Conservation (phyloP, 352 stramenopile species). For the Sclerospora graminicola region DNA sequence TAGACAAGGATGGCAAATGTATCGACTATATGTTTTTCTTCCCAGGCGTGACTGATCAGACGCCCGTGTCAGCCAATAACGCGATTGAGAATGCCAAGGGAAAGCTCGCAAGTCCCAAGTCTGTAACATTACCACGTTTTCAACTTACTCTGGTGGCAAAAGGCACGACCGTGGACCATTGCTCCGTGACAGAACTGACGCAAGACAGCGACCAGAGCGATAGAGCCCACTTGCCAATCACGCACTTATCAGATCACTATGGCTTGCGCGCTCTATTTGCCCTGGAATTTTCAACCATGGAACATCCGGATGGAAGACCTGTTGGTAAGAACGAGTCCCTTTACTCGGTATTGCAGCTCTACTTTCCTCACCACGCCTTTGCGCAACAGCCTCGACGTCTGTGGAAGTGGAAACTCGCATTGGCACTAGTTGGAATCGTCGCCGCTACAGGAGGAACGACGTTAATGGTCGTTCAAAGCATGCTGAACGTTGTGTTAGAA, state of each 20-base stretch:
- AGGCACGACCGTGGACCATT: slow-evolving; percentile 48
- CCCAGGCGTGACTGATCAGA: slow-evolving; percentile 22
- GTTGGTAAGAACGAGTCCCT: slow-evolving; percentile 22
- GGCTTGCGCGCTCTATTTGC: slow-evolving; percentile 43
- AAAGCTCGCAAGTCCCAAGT: slow-evolving; percentile 13
- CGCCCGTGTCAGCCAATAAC: slow-evolving; percentile 2
- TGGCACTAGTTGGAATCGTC: slow-evolving; percentile 33
- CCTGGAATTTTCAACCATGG: slow-evolving; percentile 33
- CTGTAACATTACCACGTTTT: slow-evolving; percentile 12
- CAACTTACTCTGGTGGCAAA: slow-evolving; percentile 32
- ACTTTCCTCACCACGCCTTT: slow-evolving; percentile 57
- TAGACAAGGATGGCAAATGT: slow-evolving; percentile 64
- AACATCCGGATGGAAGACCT: slow-evolving; percentile 29
- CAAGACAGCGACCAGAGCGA: slow-evolving; percentile 13
- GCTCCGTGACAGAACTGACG: slow-evolving; percentile 27
- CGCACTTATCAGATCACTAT: slow-evolving; percentile 77
- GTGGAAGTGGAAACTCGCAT: slow-evolving; percentile 59
- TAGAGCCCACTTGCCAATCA: slow-evolving; percentile 38
- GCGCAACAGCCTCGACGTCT: slow-evolving; percentile 38
- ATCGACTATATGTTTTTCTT: slow-evolving; percentile 84
- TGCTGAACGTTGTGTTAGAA: slow-evolving; percentile 9
- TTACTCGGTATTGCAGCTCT: slow-evolving; percentile 49
- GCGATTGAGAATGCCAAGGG: slow-evolving; percentile 8
- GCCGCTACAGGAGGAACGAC: slow-evolving; percentile 12
- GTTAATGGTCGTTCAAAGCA: slow-evolving; percentile 6